Evolutionary conservation across 2,329 filamentous ascomycete species (phyloP).

Genomic region (Cladosporium sp.): DNA sequence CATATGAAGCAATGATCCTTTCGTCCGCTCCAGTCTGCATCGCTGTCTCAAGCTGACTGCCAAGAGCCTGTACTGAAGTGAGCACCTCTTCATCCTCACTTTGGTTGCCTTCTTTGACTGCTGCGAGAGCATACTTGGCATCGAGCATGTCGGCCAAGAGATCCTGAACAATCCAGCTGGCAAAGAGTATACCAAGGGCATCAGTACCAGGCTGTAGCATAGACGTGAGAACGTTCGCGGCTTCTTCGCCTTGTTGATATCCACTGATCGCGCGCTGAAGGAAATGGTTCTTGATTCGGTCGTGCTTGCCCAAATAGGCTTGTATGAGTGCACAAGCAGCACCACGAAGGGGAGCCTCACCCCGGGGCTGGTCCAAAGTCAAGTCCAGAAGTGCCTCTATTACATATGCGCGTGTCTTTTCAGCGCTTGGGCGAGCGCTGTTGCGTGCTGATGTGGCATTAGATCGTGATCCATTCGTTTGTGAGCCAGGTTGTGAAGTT

Average conservation of each 20-base stretch:
- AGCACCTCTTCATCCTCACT: conserved; percentile 90
- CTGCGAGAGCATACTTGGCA: conserved; percentile 75
- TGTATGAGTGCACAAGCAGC: conserved; percentile 88
- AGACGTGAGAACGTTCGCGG: conserved; percentile 77
- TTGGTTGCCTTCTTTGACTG: conserved; percentile 82
- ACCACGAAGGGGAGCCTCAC: conserved; percentile 73
- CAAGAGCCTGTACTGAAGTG: conserved; percentile 83
- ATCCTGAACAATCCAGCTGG: conserved; percentile 80
- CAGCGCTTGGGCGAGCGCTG: conserved; percentile 25
- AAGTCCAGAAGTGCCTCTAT: conserved; percentile 90
- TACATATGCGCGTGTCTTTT: conserved; percentile 62
- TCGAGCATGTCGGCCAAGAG: conserved; percentile 74
- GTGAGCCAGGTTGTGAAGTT: conserved; percentile 18
- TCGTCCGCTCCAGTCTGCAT: conserved; percentile 67
- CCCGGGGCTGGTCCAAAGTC: conserved; percentile 62
- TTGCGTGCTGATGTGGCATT: conserved; percentile 20
- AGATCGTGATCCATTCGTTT: conserved; percentile 25
- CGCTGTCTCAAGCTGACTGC: conserved; percentile 78
- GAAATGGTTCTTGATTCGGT: conserved; percentile 79
- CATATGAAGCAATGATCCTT: conserved; percentile 74
- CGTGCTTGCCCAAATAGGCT: conserved; percentile 81
- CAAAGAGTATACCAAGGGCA: conserved; percentile 87
- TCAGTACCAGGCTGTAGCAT: conserved; percentile 69
- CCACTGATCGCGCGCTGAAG: conserved; percentile 84
- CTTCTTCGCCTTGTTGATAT: conserved; percentile 75